Evolutionary conservation across 192 early-diverging fungal genomes (phyloP).

Genomic region (Coemansia pectinata): DNA sequence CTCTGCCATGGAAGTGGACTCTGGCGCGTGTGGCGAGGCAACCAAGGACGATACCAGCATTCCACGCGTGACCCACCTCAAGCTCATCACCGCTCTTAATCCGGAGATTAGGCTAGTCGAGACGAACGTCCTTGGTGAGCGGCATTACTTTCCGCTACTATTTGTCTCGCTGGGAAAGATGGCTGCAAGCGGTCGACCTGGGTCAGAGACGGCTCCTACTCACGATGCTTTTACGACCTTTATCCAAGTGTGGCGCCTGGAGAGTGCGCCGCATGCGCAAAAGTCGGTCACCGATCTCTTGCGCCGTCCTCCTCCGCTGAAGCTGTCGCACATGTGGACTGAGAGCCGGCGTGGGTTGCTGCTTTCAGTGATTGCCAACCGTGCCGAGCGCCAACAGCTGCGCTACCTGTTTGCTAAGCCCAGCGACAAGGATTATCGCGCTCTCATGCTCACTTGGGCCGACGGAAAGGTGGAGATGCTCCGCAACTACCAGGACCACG

Average conservation of each 20-base stretch:
- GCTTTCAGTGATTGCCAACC: constrained; percentile 46
- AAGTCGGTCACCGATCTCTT: constrained; percentile 36
- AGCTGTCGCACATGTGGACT: constrained; percentile 45
- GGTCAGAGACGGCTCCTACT: background rate
- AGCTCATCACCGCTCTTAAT: constrained; percentile 53
- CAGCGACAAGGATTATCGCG: constrained; percentile 53
- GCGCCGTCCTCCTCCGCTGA: constrained; percentile 40
- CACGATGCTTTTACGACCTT: constrained; percentile 23
- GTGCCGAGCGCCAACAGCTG: constrained; percentile 57
- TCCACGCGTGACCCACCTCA: constrained; percentile 41
- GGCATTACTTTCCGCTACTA: constrained; percentile 49
- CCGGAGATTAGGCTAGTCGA: constrained; percentile 46
- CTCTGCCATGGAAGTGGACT: constrained; percentile 16
- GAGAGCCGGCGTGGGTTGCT: constrained; percentile 39
- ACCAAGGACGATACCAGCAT: constrained; percentile 7
- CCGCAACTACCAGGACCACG: constrained; percentile 42
- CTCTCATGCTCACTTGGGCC: constrained; percentile 53
- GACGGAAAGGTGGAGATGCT: constrained; percentile 54
- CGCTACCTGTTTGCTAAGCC: constrained; percentile 52
- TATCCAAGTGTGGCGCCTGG: constrained; percentile 51
- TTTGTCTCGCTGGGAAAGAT: constrained; percentile 40
- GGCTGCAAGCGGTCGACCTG: background rate
- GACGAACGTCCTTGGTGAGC: constrained; percentile 49
- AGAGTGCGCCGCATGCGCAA: constrained; percentile 46
- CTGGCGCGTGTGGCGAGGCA: background rate